Conservation (phyloP, 768 basidiomycete genomes). For the Leccinellum rugosiceps region DNA sequence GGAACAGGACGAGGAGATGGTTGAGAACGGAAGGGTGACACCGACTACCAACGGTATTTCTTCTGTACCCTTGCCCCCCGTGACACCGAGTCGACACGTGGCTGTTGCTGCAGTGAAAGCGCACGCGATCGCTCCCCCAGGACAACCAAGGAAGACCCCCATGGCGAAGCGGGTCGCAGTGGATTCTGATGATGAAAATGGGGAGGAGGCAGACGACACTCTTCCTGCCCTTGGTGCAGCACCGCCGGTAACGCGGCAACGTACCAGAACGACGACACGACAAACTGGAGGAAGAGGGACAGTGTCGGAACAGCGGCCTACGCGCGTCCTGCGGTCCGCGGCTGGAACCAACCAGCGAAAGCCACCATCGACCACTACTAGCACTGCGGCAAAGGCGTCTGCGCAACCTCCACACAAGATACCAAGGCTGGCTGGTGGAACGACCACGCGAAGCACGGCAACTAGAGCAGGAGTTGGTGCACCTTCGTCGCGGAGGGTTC, state of each 20-base stretch:
- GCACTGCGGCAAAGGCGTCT: conserved; percentile 38
- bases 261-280: conserved; percentile 37
- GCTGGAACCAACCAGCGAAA: conserved; percentile 53
- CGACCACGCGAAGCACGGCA: conserved; percentile 48
- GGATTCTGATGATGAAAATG: conserved; percentile 66
- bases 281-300: conserved; percentile 47
- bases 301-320: conserved; percentile 68
- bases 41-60: conserved; percentile 24
- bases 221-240: conserved; percentile 59
- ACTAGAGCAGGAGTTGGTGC: conserved; percentile 30
- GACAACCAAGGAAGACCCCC: conserved; percentile 87
- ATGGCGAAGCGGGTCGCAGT: conserved; percentile 65
- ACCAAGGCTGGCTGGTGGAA: conserved; percentile 56
- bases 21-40: conserved; percentile 40
- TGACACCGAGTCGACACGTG: conserved; percentile 79
- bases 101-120: conserved; percentile 69
- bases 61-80: conserved; percentile 52
- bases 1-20: conserved; percentile 65
- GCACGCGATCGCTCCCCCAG: conserved; percentile 69
- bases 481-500: conserved; percentile 35
- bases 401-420: conserved; percentile 62
- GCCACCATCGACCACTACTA: conserved; percentile 38
- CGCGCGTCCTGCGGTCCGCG: conserved; percentile 72
- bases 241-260: conserved; percentile 36
- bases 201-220: conserved; percentile 53